phyloP scores from a whole-genome alignment of 1,139 yeast genomes.

The Yamadazyma epiphylla region DNA sequence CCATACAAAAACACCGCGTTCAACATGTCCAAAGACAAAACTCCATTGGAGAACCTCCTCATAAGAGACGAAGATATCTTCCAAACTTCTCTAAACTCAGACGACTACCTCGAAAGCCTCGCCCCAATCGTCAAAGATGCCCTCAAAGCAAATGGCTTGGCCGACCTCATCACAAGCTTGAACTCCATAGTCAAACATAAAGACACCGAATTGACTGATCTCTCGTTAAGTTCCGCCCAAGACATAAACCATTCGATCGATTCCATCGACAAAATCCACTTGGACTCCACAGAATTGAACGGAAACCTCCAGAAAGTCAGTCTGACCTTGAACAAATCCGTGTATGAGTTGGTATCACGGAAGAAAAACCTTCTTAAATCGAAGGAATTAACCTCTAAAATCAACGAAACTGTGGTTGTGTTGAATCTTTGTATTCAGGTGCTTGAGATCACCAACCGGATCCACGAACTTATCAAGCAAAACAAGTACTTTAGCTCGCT shows the following conservation, averaged over 20 bases:
- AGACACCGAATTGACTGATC: conserved; percentile 59
- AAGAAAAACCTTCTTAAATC: conserved; percentile 53
- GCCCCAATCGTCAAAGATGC: conserved; percentile 77
- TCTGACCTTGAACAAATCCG: conserved; percentile 56
- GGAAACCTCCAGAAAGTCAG: conserved; percentile 50
- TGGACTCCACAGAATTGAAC: conserved; percentile 51
- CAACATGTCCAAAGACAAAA: conserved; percentile 17
- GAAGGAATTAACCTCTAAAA: conserved; percentile 57
- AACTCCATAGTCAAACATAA: conserved; percentile 56
- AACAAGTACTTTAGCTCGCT: conserved; percentile 84
- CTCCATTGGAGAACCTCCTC: conserved; percentile 37
- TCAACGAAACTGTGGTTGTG: conserved; percentile 59
- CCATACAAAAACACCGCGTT: background rate
- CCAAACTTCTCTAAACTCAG: conserved; percentile 52
- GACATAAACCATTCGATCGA: conserved; percentile 52
- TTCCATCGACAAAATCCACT: conserved; percentile 54
- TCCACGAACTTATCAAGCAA: conserved; percentile 73
- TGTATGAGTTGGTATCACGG: conserved; percentile 56
- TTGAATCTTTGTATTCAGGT: conserved; percentile 74
- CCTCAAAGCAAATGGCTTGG: conserved; percentile 51
- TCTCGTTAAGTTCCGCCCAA: conserved; percentile 61
- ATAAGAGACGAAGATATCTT: conserved; percentile 45
- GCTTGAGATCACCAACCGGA: conserved; percentile 79
- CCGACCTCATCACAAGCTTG: conserved; percentile 53
- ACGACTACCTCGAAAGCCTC: conserved; percentile 73